Percentiles rank a stretch among this genome's conserved stretches.
These are phyloP conservation scores for Cucurbita argyrosperma DNA, from an alignment of 306 rosid genomes.

Conservation along the genomic window DNA sequence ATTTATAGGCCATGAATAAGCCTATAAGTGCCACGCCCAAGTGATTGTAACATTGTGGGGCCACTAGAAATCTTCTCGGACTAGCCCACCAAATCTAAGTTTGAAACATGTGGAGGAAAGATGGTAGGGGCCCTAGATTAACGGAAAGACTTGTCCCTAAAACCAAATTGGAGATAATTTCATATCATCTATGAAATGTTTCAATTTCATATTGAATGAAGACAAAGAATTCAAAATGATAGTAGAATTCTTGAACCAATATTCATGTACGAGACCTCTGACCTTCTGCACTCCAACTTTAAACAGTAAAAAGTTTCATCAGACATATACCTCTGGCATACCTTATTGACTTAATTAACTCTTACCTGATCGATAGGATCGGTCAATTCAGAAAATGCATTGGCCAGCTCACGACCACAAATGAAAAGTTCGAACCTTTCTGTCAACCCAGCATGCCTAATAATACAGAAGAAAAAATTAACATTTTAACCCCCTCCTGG, in stretches of 20 bases:
- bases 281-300: no score
- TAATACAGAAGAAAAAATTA: slow-evolving; percentile 13
- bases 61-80: background rate
- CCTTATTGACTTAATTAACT: background rate
- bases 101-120: background rate
- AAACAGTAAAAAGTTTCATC: background rate
- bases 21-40: background rate
- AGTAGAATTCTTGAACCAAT: background rate
- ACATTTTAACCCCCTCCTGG: background rate
- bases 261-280: no score
- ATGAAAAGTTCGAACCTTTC: slow-evolving; percentile 92
- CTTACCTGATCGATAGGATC: slow-evolving; percentile 96
- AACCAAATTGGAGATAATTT: background rate
- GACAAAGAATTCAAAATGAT: background rate
- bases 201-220: background rate
- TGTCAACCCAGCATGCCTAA: slow-evolving; percentile 66
- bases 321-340: background rate
- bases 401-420: slow-evolving; percentile 95
- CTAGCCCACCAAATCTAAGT: background rate
- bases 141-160: background rate
- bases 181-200: background rate
- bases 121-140: background rate
- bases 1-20: background rate
- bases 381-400: slow-evolving; percentile 92
- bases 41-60: background rate